Evolutionary conservation across 345 rosid species (phyloP).

Genomic region (Populus alba): DNA sequence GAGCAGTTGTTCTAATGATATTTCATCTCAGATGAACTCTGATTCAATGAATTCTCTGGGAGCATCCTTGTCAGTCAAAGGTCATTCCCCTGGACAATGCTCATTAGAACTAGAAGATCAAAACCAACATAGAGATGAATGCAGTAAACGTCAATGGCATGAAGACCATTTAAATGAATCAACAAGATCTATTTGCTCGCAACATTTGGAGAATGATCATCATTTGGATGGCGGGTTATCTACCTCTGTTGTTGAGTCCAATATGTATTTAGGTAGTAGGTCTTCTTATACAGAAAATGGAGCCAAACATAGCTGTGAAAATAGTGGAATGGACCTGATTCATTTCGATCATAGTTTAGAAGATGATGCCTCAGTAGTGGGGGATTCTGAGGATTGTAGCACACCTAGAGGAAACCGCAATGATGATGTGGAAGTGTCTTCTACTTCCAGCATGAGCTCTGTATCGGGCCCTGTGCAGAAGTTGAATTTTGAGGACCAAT

Average conservation of each 20-base stretch:
- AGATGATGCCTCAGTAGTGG: conserved; percentile 11
- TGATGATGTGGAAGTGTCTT: conserved; percentile 14
- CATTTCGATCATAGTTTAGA: background rate
- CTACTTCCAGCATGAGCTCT: conserved; percentile 12
- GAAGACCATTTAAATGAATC: conserved; percentile 6
- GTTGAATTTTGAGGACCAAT: conserved; percentile 17
- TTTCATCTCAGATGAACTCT: background rate
- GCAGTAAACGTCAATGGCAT: background rate
- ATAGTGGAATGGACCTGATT: background rate
- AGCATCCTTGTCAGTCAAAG: background rate
- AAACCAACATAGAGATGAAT: background rate
- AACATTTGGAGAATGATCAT: conserved; percentile 12
- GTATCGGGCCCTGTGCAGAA: background rate
- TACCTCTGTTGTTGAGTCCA: conserved; percentile 10
- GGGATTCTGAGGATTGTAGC: conserved; percentile 9
- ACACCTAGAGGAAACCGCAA: background rate
- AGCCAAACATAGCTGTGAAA: conserved; percentile 1
- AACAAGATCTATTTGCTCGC: background rate
- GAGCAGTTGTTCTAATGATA: conserved; percentile 2
- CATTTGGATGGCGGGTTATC: conserved; percentile 4
- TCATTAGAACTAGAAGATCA: background rate
- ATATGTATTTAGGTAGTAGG: conserved; percentile 2
- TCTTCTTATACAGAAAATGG: conserved; percentile 1
- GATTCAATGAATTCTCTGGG: background rate
- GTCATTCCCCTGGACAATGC: background rate